Percentiles rank a stretch among this genome's conserved stretches.
Conservation (phyloP, 805 yeast species). For the Sugiyamaella qingdaonensis region DNA sequence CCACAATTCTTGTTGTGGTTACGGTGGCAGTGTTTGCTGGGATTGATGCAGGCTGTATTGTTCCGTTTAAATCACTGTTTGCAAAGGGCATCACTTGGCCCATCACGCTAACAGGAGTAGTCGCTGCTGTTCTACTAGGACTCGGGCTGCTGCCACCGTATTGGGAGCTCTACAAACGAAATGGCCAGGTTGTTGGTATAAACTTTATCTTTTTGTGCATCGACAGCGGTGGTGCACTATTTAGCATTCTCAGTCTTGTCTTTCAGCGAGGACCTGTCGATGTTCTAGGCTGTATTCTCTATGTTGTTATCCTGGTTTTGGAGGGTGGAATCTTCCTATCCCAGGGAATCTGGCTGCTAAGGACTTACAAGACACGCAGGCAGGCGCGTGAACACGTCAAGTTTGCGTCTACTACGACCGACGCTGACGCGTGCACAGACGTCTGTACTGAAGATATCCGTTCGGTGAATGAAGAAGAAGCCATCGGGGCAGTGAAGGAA, state of each 20-base stretch:
- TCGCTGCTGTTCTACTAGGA: slow-evolving; percentile 73
- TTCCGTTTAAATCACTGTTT: slow-evolving; percentile 59
- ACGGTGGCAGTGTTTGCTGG: slow-evolving; percentile 48
- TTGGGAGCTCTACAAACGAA: slow-evolving; percentile 70
- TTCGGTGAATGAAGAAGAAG: neutral
- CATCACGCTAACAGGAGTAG: slow-evolving; percentile 66
- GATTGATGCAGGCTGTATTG: slow-evolving; percentile 62
- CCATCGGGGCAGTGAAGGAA: neutral
- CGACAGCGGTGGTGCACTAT: slow-evolving; percentile 79
- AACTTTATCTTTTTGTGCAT: slow-evolving; percentile 72
- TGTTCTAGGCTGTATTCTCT: slow-evolving; percentile 72
- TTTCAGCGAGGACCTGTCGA: slow-evolving; percentile 57
- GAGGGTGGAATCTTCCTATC: slow-evolving; percentile 74
- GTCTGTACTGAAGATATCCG: neutral
- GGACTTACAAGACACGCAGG: slow-evolving; percentile 22
- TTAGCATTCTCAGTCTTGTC: slow-evolving; percentile 62
- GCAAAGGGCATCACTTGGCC: slow-evolving; percentile 66
- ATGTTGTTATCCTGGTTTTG: slow-evolving; percentile 64
- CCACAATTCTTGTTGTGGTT: slow-evolving; percentile 34
- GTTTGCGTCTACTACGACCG: neutral
- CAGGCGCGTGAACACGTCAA: neutral
- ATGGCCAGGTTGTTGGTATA: slow-evolving; percentile 85
- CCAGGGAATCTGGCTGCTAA: slow-evolving; percentile 64
- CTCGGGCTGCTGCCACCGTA: slow-evolving; percentile 86
- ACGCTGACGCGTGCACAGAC: neutral